Conservation (phyloP, 2,329 filamentous ascomycete species). For the Mycosphaerella sp. region DNA sequence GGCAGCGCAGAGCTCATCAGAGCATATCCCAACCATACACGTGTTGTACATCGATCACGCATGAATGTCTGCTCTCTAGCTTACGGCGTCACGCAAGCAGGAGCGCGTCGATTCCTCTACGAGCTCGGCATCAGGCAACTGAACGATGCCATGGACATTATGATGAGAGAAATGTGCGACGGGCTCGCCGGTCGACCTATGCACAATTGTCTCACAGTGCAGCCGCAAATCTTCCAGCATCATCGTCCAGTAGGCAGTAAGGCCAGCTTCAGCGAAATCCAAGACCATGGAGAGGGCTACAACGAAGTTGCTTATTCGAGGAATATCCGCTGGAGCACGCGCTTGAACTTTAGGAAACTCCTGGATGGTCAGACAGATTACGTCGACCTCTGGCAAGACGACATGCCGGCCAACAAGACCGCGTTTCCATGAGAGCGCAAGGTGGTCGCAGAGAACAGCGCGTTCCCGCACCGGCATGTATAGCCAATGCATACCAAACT, state of each 20-base stretch:
- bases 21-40: slow-evolving; percentile 35
- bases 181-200: slow-evolving; percentile 26
- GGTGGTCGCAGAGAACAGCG: too few species aligned
- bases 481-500: too few species aligned
- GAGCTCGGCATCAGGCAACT: slow-evolving; percentile 41
- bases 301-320: slow-evolving; percentile 31
- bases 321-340: slow-evolving; percentile 38
- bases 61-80: slow-evolving; percentile 40
- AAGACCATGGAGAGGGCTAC: slow-evolving; percentile 30
- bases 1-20: slow-evolving; percentile 16
- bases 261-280: slow-evolving; percentile 36
- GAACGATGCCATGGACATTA: slow-evolving; percentile 35
- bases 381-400: slow-evolving; percentile 19
- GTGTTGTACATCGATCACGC: slow-evolving; percentile 40
- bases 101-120: slow-evolving; percentile 40
- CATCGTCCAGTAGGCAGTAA: slow-evolving; percentile 38
- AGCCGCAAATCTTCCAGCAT: slow-evolving; percentile 45
- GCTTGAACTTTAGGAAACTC: slow-evolving; percentile 39
- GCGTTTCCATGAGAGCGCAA: not conserved
- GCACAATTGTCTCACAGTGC: slow-evolving; percentile 38
- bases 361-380: slow-evolving; percentile 35
- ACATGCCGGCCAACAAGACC: not conserved
- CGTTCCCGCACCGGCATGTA: too few species aligned
- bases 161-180: slow-evolving; percentile 31
- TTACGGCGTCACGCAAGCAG: slow-evolving; percentile 43